Evolutionary conservation across 371 early-diverging fungal genomes (phyloP), one percentile per base, ranked within the genome.

Genomic region (Neoconidiobolus thromboides): DNA sequence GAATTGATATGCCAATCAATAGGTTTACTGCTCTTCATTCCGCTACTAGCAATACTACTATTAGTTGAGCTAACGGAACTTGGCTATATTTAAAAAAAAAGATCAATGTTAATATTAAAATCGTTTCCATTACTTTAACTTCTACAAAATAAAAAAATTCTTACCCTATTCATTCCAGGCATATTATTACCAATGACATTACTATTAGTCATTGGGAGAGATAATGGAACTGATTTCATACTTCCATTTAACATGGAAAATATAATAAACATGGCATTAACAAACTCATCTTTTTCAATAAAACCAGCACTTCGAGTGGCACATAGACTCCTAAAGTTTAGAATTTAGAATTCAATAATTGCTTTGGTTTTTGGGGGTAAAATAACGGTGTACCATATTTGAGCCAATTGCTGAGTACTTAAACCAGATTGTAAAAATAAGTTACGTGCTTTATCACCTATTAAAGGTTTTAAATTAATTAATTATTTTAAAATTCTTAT

Each of bases 1-100:
- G 58, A 58, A 48, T n/a, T n/a, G 38, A 58, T 47, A 37, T 58
- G 58, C 58, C 58, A 58, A n/a, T 58, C 58, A 41, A 55, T 37
- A 3, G 4, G 46, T 26, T 26, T 26, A 26, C 26, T 26, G 26
- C 26, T 26, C 26, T 26, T 26, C 26, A 26, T 26, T 26, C 26
- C 26, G 26, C 26, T 26, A 26, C 26, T 26, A 26, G 26, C 26
- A 26, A 26, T 26, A 26, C 26, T 26, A 26, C 26, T 26, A 26
- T 26, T 26, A 26, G 26, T 26, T 26, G 26, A 26, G 26, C 26
- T 26, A 26, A 26, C 26, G n/a, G n/a, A 6, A n/a, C 6, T 46
- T 46, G n/a, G 46, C n/a, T 37, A 10, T 55, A 41, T 40, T 9
- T 55, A 26, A 26, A 42, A 41, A 40, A 38, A 6, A 7, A 41